Base-by-base conservation (phyloP, 2,329 filamentous ascomycete species). In the Monilinia laxa region DNA sequence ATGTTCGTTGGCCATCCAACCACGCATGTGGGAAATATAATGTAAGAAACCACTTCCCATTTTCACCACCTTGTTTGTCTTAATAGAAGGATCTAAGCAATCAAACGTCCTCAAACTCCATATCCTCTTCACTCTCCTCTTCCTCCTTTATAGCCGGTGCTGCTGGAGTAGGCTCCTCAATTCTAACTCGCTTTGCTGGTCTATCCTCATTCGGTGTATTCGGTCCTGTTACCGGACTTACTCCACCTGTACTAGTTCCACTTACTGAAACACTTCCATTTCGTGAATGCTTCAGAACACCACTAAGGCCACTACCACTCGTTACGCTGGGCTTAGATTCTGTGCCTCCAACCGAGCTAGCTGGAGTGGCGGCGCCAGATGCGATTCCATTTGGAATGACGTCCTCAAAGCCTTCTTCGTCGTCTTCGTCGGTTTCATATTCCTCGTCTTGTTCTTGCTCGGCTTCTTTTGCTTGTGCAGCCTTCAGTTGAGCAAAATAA, bases 401-500 rank as follows among this genome's bases (percentile, higher is more conserved):
- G 70, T 84, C 83, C 70, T 83, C 82, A 67, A 84, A 84, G 4
- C 78, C 78, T 54, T 79, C 62, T 56, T 78, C 78, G 9, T 80
- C 78, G 9, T 79, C 79, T 10, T 84, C 82, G 31, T 82, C 81
- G 1, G 80, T 80, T 64, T 83, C 81, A 20, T 81, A 80, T 53
- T 80, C 81, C n/a, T 82, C 83, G 38, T 85, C 82, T 49, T 81
- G 80, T 11, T 81, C 81, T 49, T 82, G 79, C 20, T 81, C 78
- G 9, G 77, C 79, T 72, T 79, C 83, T 68, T 77, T 83, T 67
- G 76, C 81, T 76, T 89, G 84, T 69, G 87, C 85, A 6, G 82
- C 84, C 71, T 87, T 87, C 23, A 92, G 81, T 67, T 84, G 84
- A 49, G 85, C 85, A 75, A 91, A 92, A 66, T 90, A 86, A 64